Conservation (phyloP, 228 moss, liverwort and hornwort species). For the Sphagnum magellanicum region DNA sequence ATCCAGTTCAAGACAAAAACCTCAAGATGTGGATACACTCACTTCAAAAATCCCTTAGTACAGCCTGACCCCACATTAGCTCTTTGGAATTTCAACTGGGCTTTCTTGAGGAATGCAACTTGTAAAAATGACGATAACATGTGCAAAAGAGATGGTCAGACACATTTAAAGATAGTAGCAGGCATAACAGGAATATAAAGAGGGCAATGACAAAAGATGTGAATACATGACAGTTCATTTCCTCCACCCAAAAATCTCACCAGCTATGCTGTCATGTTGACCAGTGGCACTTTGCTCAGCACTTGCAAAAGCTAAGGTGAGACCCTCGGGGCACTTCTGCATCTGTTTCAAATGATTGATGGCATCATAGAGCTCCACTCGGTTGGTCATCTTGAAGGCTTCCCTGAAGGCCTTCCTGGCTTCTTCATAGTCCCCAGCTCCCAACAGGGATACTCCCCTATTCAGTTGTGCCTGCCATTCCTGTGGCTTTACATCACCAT, state of each 20-base stretch:
- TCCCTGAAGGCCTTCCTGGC: constrained; percentile 91
- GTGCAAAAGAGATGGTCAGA: too few relatives aligned
- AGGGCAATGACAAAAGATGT: too few relatives aligned
- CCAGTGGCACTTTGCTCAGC: constrained; percentile 65
- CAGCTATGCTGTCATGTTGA: constrained; percentile 32
- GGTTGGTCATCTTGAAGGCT: constrained; percentile 88
- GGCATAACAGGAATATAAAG: too few relatives aligned
- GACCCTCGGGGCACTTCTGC: constrained; percentile 70
- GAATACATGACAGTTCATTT: too few relatives aligned
- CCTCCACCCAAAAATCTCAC: constrained; percentile 9
- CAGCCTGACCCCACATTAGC: too few relatives aligned
- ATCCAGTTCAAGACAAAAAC: too few relatives aligned
- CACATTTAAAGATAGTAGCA: too few relatives aligned
- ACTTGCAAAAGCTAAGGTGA: constrained; percentile 45
- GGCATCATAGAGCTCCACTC: constrained; percentile 93
- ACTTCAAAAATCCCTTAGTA: too few relatives aligned
- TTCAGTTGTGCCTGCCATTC: constrained; percentile 98
- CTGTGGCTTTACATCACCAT: constrained; percentile 73
- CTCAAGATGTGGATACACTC: too few relatives aligned
- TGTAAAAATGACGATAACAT: too few relatives aligned
- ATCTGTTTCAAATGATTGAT: constrained; percentile 82
- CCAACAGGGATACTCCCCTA: constrained; percentile 75
- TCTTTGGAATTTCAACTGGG: too few relatives aligned
- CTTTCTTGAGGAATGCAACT: too few relatives aligned
- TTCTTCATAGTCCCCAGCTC: constrained; percentile 77